These are phyloP conservation scores for Yamadazyma taylorii DNA, from an alignment of 1,139 yeast genomes.

Conservation along the genomic window DNA sequence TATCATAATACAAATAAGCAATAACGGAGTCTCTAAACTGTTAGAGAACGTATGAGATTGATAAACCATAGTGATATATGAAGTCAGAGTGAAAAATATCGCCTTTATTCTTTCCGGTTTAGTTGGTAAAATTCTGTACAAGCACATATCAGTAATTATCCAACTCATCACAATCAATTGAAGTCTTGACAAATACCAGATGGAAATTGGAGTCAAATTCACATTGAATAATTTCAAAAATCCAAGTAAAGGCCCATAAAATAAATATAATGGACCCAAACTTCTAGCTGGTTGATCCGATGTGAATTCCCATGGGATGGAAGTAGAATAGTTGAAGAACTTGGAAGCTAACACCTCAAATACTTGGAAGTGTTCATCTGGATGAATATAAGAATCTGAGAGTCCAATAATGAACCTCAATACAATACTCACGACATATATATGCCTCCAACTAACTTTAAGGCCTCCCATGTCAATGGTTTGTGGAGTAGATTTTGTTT, in stretches of 20 bases:
- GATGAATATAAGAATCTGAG: conserved; percentile 86
- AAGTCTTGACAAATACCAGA: conserved; percentile 60
- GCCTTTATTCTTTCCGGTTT: conserved; percentile 67
- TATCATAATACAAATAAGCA: conserved; percentile 56
- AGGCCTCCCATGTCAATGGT: background rate
- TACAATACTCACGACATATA: conserved; percentile 43
- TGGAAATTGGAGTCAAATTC: conserved; percentile 38
- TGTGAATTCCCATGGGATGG: conserved; percentile 85
- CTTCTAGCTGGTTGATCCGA: conserved; percentile 66
- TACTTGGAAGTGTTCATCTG: conserved; percentile 95
- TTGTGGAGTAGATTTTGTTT: background rate
- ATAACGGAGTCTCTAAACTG: conserved; percentile 72
- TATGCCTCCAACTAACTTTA: conserved; percentile 42
- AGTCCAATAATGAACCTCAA: conserved; percentile 60
- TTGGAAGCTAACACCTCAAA: conserved; percentile 65
- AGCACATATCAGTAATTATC: conserved; percentile 55
- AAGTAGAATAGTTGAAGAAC: conserved; percentile 51
- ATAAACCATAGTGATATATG: conserved; percentile 75
- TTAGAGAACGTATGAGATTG: conserved; percentile 92
- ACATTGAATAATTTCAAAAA: conserved; percentile 24
- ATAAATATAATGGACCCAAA: conserved; percentile 61
- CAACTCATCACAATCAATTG: conserved; percentile 58
- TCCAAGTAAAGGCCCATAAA: conserved; percentile 68
- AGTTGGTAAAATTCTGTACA: conserved; percentile 51
- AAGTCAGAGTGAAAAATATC: conserved; percentile 65